Evolutionary conservation across 352 stramenopile species (phyloP), one percentile per base, ranked within the genome.

Genomic region (Phytophthora cactorum): DNA sequence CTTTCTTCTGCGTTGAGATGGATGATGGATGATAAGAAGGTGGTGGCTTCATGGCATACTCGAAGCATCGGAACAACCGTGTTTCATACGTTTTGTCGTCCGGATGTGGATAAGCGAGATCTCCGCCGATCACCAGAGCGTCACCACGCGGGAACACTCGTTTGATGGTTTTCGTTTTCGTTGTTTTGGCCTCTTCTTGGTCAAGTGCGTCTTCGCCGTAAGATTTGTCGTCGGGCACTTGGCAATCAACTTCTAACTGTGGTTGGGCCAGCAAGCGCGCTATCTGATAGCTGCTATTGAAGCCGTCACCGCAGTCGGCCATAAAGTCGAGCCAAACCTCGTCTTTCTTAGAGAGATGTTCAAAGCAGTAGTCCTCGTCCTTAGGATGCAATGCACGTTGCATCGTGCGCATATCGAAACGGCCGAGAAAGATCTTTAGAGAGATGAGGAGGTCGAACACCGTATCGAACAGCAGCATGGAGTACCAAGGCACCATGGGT

Each of bases 321-420:
- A 98, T 97, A 43, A 97, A 98, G 62, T 98, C 94, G 28, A 98
- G 84, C 94, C 94, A 98, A n/a, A 96, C 60, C 5, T 95, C 85
- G 52, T 97, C 77, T 5, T 84, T 82, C 1, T 79, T 50, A 9
- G 90, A 78, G 17, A 95, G 79, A 59, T 95, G 89, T n/a, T 95
- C 85, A 68, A 95, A 95, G 7, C 86, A 59, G 34, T 94, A 93
- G 39, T 92, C 83, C 25, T 90, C 74, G 45, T 92, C 81, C 44
- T 86, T 74, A 0, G 82, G 78, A 47, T 92, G 85, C 31, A 97
- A 66, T 14, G 91, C 92, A 9, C 88, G 85, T 63, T 98, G 94
- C 84, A 98, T 96, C 27, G 83, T 84, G 9, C 94, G 89, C 65
- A 95, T 92, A 61, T 98, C 94, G 54, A 94, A 94, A 1, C 84